Conservation (phyloP, 345 rosid genomes). For the Citrus inodora region DNA sequence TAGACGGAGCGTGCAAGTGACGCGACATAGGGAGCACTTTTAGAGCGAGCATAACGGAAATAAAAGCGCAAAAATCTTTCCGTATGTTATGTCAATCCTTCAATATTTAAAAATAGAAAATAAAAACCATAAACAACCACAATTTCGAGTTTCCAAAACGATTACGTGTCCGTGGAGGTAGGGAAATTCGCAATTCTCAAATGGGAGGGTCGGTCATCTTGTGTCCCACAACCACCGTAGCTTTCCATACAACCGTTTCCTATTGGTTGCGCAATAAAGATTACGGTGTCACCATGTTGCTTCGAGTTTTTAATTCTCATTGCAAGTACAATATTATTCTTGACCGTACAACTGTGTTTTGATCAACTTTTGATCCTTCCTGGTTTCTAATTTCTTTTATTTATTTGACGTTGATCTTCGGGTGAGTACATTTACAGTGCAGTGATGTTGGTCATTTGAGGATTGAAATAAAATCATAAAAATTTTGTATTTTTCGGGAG, state of each 20-base stretch:
- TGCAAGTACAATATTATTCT: conserved; percentile 1
- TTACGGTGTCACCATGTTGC: background rate
- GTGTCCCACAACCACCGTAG: background rate
- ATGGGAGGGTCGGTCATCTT: background rate
- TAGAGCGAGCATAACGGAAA: background rate
- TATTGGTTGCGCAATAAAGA: too few species aligned
- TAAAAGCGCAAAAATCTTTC: conserved; percentile 3
- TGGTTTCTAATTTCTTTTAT: too few species aligned
- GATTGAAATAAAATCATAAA: too few species aligned
- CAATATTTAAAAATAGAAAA: too few species aligned
- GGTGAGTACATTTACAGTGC: too few species aligned
- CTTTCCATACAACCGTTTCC: background rate
- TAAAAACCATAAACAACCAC: too few species aligned
- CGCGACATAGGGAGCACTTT: background rate
- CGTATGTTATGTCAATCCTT: too few species aligned
- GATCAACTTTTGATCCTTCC: too few species aligned
- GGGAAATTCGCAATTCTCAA: background rate
- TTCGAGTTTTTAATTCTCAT: background rate
- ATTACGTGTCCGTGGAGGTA: conserved; percentile 7
- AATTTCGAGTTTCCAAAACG: background rate
- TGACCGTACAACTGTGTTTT: background rate
- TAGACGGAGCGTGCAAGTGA: background rate
- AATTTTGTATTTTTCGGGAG: too few species aligned
- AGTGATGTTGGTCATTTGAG: too few species aligned
- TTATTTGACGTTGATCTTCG: too few species aligned